A percentile compares a stretch with the other conserved stretches of the same genome.
Conservation (phyloP, 2,329 filamentous ascomycete species). For the Diaporthe sp. region DNA sequence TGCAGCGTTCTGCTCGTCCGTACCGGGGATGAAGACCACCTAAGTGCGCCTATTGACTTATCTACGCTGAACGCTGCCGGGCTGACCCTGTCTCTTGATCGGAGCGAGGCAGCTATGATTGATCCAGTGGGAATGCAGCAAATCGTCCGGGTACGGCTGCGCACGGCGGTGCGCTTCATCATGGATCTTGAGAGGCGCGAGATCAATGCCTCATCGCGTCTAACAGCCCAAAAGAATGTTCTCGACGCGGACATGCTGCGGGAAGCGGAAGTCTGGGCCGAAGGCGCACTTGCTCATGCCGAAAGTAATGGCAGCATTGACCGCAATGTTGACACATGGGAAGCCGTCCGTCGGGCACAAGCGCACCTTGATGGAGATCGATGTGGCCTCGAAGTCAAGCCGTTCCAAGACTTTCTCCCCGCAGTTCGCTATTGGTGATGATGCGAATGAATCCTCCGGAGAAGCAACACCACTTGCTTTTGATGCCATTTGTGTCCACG, state of each 20-base stretch:
- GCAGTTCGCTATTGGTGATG: neutral
- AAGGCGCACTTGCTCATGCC: neutral
- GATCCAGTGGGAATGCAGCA: neutral
- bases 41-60: conserved; percentile 11
- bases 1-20: conserved; percentile 18
- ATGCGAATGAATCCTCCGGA: neutral
- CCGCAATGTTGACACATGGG: neutral
- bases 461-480: neutral
- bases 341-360: neutral
- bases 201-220: conserved; percentile 15
- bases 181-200: conserved; percentile 14
- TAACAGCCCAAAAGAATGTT: conserved; percentile 10
- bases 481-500: neutral
- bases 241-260: conserved; percentile 7
- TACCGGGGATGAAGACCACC: conserved; percentile 9
- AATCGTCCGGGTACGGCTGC: conserved; percentile 9
- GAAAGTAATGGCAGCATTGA: neutral
- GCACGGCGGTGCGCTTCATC: conserved; percentile 11
- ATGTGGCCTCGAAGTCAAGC: neutral
- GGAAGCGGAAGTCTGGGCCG: conserved; percentile 5
- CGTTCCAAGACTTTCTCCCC: neutral
- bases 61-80: conserved; percentile 5
- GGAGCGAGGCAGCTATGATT: neutral
- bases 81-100: conserved; percentile 10
- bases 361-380: conserved; percentile 9